These are phyloP conservation scores for Cicer chorassanicum DNA, from an alignment of 306 rosid genomes.

Conservation along the genomic window DNA sequence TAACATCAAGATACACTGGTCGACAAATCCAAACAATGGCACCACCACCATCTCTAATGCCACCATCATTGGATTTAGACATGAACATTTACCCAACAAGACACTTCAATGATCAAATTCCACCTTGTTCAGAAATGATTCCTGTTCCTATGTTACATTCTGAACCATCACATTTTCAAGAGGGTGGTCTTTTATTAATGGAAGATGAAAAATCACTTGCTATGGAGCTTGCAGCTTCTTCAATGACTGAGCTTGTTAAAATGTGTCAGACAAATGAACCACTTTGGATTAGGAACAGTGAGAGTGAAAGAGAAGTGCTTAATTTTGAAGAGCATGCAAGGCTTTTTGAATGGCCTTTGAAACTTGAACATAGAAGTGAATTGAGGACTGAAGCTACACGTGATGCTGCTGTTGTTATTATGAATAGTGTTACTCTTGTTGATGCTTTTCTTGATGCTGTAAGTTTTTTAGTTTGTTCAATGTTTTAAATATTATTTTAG, in stretches of 20 bases:
- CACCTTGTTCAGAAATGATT: constrained; percentile 63
- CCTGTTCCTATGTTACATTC: constrained; percentile 68
- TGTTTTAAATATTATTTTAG: neutral
- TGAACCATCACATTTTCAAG: constrained; percentile 58
- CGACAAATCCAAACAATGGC: constrained; percentile 60
- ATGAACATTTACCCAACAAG: constrained; percentile 84
- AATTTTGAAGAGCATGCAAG: constrained; percentile 73
- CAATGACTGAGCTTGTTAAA: constrained; percentile 68
- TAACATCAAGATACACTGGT: constrained; percentile 70
- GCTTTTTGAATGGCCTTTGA: constrained; percentile 68
- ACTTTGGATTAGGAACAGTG: constrained; percentile 66
- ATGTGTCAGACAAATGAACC: constrained; percentile 71
- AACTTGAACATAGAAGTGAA: constrained; percentile 61
- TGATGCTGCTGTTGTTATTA: constrained; percentile 76
- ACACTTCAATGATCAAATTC: constrained; percentile 62
- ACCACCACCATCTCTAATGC: constrained; percentile 54
- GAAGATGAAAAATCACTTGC: constrained; percentile 86
- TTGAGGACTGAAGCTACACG: constrained; percentile 78
- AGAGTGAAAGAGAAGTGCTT: constrained; percentile 68
- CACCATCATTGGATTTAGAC: constrained; percentile 76
- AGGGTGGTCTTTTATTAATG: constrained; percentile 52
- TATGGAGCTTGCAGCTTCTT: constrained; percentile 67
- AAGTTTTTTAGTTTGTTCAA: constrained; percentile 41
- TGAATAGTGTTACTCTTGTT: constrained; percentile 93
- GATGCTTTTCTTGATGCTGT: constrained; percentile 91